phyloP scores from a whole-genome alignment of 2,329 filamentous ascomycete genomes.

The Bipolaris sorokiniana region DNA sequence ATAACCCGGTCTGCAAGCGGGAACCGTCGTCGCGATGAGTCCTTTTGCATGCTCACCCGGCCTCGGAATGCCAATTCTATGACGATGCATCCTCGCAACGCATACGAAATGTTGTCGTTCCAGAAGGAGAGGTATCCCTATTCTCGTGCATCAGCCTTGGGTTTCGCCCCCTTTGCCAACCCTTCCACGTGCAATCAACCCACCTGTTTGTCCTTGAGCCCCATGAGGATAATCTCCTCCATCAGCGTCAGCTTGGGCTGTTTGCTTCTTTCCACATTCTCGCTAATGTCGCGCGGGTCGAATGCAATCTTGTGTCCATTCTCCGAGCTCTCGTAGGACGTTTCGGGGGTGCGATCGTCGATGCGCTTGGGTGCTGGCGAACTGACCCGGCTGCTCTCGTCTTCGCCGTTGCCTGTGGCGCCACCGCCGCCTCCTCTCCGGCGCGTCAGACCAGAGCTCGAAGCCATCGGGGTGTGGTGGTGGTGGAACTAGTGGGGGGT shows the following conservation, averaged over 20 bases:
- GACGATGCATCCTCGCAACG: constrained; percentile 95
- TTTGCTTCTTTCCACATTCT: constrained; percentile 94
- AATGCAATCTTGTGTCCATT: constrained; percentile 99
- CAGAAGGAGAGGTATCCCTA: constrained; percentile 98
- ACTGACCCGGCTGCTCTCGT: constrained; percentile 68
- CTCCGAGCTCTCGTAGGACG: constrained; percentile 86
- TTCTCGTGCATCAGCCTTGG: constrained; percentile 27
- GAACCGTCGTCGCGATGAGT: constrained; percentile 88
- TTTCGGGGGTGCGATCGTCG: constrained; percentile 68
- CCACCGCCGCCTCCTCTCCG: constrained; percentile 70
- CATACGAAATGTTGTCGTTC: constrained; percentile 99
- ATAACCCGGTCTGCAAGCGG: constrained; percentile 91
- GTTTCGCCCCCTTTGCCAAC: constrained; percentile 7
- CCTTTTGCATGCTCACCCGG: constrained; percentile 98
- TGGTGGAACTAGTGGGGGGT: constrained; percentile 35
- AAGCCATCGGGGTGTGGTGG: constrained; percentile 59
- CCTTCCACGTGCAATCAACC: constrained; percentile 35
- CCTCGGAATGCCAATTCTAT: constrained; percentile 96
- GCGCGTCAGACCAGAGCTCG: constrained; percentile 75
- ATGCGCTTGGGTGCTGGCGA: constrained; percentile 69
- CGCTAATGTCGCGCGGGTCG: constrained; percentile 95
- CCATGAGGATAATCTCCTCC: constrained; percentile 95
- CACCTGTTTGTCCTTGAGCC: constrained; percentile 98
- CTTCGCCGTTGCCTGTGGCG: constrained; percentile 63
- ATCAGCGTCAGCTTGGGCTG: constrained; percentile 98